Base-by-base conservation (phyloP, 352 stramenopile genomes). In the Globisporangium orthogonon region DNA sequence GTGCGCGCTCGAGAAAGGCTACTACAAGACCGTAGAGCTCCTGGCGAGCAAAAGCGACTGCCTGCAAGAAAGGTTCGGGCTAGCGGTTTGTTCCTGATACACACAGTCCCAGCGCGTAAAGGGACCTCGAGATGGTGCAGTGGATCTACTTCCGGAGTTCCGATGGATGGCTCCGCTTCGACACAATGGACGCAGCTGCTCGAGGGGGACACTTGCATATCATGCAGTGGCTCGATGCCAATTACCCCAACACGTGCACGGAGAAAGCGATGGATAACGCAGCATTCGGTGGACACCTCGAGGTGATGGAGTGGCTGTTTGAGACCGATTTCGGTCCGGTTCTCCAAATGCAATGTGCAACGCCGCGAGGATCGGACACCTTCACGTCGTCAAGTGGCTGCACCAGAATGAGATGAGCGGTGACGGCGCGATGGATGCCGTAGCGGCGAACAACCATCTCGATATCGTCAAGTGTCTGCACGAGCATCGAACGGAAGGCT, bases 51-150 rank as follows among this genome's bases (percentile, higher is more conserved):
- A n/a, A 17, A 48, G 2, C 43, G n/a, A 48, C 43, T n/a, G 17
- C 18, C 13, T 48, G 5, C 30, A 45, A 23, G 23, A 23, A 23
- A 23, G 23, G 23, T 23, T 23, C 23, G 23, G 23, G 23, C 23
- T 23, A 23, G 23, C 1, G 23, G 23, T 23, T 23, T 23, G 23
- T 23, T 23, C 35, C 37, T 37, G 18, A 39, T 11, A 5, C n/a
- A 56, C 13, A 11, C 11, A n/a, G 39, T 56, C 1, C 18, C 43
- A 15, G 14, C 28, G 28, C 4, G 51, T 28, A n/a, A 39, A 31
- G 50, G 50, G 17, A 56, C 23, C 39, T 56, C 17, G 37, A 46
- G n/a, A 47, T 56, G 35, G n/a, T 56, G 1, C 35, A 56, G 39
- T 56, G 50, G 50, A 23, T 48, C 4, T n/a, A 45, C 3, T 4